phyloP scores from a whole-genome alignment of 2,329 filamentous ascomycete genomes.

The Chaetomiaceae sp. region DNA sequence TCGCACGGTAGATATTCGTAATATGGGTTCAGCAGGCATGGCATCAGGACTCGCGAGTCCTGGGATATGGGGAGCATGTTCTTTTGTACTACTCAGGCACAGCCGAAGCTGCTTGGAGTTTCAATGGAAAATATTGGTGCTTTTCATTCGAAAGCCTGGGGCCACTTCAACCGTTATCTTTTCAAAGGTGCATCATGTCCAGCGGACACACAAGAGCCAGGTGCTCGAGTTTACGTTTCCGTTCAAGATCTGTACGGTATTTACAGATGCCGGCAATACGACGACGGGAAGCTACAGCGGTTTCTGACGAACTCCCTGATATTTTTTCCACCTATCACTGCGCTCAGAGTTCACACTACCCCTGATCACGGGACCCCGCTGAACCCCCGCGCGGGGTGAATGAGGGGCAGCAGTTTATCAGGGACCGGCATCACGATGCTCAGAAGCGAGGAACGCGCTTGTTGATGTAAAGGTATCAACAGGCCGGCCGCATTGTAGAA shows the following conservation, averaged over 20 bases:
- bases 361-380: slow-evolving; percentile 1
- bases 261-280: background rate
- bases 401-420: slow-evolving; percentile 11
- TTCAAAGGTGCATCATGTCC: too few relatives aligned
- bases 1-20: slow-evolving; percentile 18
- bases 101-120: background rate
- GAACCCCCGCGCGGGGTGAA: slow-evolving; percentile 3
- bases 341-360: background rate
- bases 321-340: slow-evolving; percentile 12
- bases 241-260: too few relatives aligned
- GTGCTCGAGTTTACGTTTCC: too few relatives aligned
- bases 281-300: too few relatives aligned
- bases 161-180: too few relatives aligned
- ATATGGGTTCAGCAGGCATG: slow-evolving; percentile 12
- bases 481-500: too few relatives aligned
- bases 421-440: too few relatives aligned
- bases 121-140: background rate
- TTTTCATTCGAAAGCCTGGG: background rate
- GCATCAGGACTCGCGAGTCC: background rate
- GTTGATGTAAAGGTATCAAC: too few relatives aligned
- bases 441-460: too few relatives aligned
- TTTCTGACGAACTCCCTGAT: background rate
- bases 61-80: background rate
- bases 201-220: too few relatives aligned
- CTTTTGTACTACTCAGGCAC: slow-evolving; percentile 4